These are phyloP conservation scores for Chrysoporthe cubensis DNA, from an alignment of 2,329 filamentous ascomycete genomes.

Conservation along the genomic window DNA sequence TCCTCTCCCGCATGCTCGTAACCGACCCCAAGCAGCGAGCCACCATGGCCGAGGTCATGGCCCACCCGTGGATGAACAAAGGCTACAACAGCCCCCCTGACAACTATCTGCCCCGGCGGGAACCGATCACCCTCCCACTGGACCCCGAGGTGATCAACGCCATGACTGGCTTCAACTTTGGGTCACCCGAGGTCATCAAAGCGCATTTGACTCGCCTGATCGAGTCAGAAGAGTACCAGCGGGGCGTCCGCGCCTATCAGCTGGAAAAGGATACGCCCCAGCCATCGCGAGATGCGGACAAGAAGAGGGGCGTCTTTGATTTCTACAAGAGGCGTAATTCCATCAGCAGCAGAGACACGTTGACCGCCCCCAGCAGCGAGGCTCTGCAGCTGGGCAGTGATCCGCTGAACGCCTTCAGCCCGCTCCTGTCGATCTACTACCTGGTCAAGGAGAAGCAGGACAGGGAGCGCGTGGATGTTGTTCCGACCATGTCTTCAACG, in stretches of 20 bases:
- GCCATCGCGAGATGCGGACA: constrained; percentile 70
- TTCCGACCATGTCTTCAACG: constrained; percentile 43
- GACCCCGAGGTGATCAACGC: constrained; percentile 83
- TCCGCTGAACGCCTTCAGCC: constrained; percentile 90
- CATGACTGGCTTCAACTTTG: constrained; percentile 99
- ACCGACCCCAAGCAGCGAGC: constrained; percentile 89
- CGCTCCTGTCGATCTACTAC: constrained; percentile 91
- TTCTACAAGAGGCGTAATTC: constrained; percentile 97
- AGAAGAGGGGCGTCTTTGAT: constrained; percentile 84
- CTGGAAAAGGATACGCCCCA: constrained; percentile 66
- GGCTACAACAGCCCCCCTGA: constrained; percentile 86
- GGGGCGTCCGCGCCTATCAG: constrained; percentile 72
- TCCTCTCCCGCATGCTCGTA: constrained; percentile 93
- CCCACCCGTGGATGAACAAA: constrained; percentile 94
- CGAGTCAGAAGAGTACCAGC: constrained; percentile 92
- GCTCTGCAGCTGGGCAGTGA: constrained; percentile 81
- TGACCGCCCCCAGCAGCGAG: constrained; percentile 83
- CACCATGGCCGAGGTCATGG: constrained; percentile 88
- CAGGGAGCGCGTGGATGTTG: constrained; percentile 62
- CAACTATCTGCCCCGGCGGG: constrained; percentile 82
- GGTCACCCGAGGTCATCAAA: constrained; percentile 80
- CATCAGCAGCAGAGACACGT: constrained; percentile 82
- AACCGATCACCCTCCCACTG: constrained; percentile 82
- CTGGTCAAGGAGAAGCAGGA: constrained; percentile 94
- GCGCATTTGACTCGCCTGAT: constrained; percentile 82